Percentiles rank a stretch among this genome's conserved stretches.
These are phyloP conservation scores for Ocimum tenuiflorum DNA, from an alignment of 257 asterid genomes.

Conservation along the genomic window DNA sequence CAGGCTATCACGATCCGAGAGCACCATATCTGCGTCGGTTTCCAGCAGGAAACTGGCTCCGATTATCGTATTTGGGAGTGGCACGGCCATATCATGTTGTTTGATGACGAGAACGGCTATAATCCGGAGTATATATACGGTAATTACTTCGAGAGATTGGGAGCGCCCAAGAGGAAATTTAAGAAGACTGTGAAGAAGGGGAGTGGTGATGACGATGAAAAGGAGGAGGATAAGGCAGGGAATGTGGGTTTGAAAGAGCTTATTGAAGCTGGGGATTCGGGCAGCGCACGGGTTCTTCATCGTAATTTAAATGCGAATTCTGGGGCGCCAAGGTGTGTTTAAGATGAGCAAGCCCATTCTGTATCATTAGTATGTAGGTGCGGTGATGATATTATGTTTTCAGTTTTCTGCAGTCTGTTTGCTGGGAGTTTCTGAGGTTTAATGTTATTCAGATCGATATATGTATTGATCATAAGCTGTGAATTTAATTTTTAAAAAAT, in stretches of 20 bases:
- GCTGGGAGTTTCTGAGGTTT: conserved; percentile 1
- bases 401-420: not conserved
- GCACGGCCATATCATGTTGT: conserved; percentile 92
- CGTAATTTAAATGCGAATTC: conserved; percentile 58
- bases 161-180: conserved; percentile 22
- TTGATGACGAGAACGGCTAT: conserved; percentile 88
- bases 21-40: conserved; percentile 88
- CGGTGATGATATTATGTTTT: not conserved
- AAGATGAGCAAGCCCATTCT: not conserved
- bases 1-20: no score
- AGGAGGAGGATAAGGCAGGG: conserved; percentile 35
- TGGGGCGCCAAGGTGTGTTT: conserved; percentile 49
- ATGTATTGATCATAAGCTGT: not conserved
- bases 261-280: conserved; percentile 50
- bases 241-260: conserved; percentile 80
- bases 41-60: conserved; percentile 66
- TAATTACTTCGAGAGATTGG: conserved; percentile 79
- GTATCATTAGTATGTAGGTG: not conserved
- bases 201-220: conserved; percentile 22
- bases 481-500: not conserved
- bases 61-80: conserved; percentile 97
- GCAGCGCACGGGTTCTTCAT: conserved; percentile 51
- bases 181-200: conserved; percentile 16
- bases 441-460: not conserved
- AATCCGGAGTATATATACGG: conserved; percentile 88